These are phyloP conservation scores for Phytopythium kandeliae DNA, from an alignment of 352 stramenopile species.

Conservation along the genomic window DNA sequence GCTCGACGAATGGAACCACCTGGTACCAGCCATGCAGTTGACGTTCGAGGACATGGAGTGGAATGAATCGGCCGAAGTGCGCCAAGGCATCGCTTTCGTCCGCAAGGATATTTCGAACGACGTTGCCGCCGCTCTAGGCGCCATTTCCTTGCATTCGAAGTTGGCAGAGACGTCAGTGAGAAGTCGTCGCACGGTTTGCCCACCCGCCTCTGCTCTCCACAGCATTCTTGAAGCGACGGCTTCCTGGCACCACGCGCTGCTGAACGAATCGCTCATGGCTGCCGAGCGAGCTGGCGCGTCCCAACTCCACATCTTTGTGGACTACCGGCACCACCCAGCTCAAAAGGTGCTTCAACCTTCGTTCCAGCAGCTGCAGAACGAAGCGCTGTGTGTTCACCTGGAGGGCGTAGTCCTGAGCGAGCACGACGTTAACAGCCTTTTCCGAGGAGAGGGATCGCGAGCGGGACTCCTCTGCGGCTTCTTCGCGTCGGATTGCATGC, in stretches of 20 bases:
- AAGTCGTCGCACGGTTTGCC: conserved; percentile 42
- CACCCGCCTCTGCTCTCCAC: conserved; percentile 27
- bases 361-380: conserved; percentile 60
- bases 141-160: conserved; percentile 55
- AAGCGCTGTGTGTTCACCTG: conserved; percentile 68
- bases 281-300: conserved; percentile 44
- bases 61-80: conserved; percentile 53
- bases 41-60: conserved; percentile 78
- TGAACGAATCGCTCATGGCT: conserved; percentile 54
- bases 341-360: conserved; percentile 70
- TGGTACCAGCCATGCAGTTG: conserved; percentile 31
- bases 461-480: conserved; percentile 55
- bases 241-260: conserved; percentile 39
- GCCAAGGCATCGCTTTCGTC: conserved; percentile 49
- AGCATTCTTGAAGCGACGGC: conserved; percentile 27
- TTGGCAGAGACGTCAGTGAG: conserved; percentile 54
- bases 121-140: conserved; percentile 45
- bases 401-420: conserved; percentile 47
- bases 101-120: conserved; percentile 31
- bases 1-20: conserved; percentile 23
- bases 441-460: conserved; percentile 41
- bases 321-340: conserved; percentile 52
- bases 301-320: conserved; percentile 65
- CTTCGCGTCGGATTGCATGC: conserved; percentile 64
- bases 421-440: conserved; percentile 47